Evolutionary conservation across 176 grass and related monocot genomes (phyloP), one percentile per base, ranked within the genome.

Genomic region (Zoysia japonica): DNA sequence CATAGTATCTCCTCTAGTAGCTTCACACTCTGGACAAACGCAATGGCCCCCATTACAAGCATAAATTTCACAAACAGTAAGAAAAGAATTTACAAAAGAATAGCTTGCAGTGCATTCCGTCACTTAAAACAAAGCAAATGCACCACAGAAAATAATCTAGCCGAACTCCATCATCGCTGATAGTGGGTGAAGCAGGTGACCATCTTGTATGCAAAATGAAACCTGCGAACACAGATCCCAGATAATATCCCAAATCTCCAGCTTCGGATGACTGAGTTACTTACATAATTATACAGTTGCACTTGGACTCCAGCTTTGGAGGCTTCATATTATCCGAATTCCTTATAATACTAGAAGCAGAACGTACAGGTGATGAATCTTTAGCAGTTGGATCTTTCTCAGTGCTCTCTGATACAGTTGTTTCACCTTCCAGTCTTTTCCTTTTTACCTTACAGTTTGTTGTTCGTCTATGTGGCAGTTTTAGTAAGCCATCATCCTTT

Each of bases 201-300:
- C 52, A 61, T 11, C 53, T 81, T 78, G 55, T 20, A 20, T 15
- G 44, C 38, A 1, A 70, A 43, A 60, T 43, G 37, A 63, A 77
- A 53, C 55, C 16, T 63, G 53, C 35, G 35, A 10, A 65, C 45
- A 82, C 6, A 4, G n/a, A 70, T 70, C 69, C 37, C 64, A 57
- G 15, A 28, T 20, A 56, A 35, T 63, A 68, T 15, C 49, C 16
- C 52, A 54, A 44, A 40, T 46, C 68, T 61, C 16, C 77, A 75
- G 47, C 16, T 43, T 19, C 13, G 10, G 68, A 52, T 43, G 40
- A 50, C 12, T 35, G 10, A 10, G 46, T 63, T 85, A 85, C 70
- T 86, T 87, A 97, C 94, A 97, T 97, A 69, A 97, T 90, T 87
- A 82, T 86, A 87, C 94, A 97, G 67, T 94, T 97, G 88, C 94